Conservation (phyloP, 2,329 filamentous ascomycete genomes). For the Phialocephala sp. region DNA sequence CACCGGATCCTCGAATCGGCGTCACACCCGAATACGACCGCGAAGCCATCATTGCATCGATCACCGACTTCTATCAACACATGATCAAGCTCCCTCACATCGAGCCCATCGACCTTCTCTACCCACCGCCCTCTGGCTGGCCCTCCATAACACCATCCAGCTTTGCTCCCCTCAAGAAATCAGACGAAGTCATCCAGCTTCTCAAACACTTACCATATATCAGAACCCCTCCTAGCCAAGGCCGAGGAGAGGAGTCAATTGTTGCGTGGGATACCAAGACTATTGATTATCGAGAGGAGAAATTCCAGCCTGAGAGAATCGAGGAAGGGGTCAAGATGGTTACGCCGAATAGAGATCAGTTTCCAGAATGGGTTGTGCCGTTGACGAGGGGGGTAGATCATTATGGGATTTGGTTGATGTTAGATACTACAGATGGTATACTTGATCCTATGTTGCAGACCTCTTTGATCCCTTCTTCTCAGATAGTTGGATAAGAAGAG, state of each 20-base stretch:
- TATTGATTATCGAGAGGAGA: conserved; percentile 13
- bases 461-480: too few relatives aligned
- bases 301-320: conserved; percentile 12
- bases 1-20: conserved; percentile 8
- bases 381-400: conserved; percentile 11
- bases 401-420: conserved; percentile 15
- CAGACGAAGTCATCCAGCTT: conserved; percentile 8
- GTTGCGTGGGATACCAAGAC: conserved; percentile 14
- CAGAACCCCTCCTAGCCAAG: conserved; percentile 1
- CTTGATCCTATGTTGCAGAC: too few relatives aligned
- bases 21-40: conserved; percentile 2
- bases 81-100: conserved; percentile 12
- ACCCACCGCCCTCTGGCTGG: conserved; percentile 7
- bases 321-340: not conserved
- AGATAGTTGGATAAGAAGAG: too few relatives aligned
- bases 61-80: conserved; percentile 13
- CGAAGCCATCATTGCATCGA: conserved; percentile 1
- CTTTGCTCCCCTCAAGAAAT: conserved; percentile 7
- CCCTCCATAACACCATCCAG: conserved; percentile 8
- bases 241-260: not conserved
- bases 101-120: conserved; percentile 9
- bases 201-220: conserved; percentile 14
- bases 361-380: conserved; percentile 13
- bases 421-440: conserved; percentile 11
- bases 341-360: not conserved